Percentiles rank a stretch among this genome's conserved stretches.
These are phyloP conservation scores for Hippophae tibetana DNA, from an alignment of 306 rosid genomes.

Conservation along the genomic window DNA sequence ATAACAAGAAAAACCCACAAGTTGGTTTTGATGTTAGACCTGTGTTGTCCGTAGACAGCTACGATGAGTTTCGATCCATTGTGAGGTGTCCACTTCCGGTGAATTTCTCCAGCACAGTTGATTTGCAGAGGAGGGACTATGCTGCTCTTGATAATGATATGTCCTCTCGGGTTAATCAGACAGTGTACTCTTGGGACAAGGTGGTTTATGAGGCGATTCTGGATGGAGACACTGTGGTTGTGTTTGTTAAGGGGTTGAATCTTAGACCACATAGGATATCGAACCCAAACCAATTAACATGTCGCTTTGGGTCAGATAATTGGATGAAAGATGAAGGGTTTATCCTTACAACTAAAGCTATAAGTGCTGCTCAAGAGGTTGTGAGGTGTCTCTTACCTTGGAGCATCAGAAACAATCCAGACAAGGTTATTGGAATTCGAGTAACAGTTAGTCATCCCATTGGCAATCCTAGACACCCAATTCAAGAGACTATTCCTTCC, in stretches of 20 bases:
- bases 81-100: conserved; percentile 59
- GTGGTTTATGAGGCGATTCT: conserved; percentile 72
- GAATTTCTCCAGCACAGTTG: conserved; percentile 40
- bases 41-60: conserved; percentile 41
- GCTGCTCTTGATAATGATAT: conserved; percentile 19
- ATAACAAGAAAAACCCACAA: conserved; percentile 11
- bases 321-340: conserved; percentile 21
- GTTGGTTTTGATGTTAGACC: conserved; percentile 26
- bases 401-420: conserved; percentile 30
- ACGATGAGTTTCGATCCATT: conserved; percentile 53
- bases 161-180: conserved; percentile 23
- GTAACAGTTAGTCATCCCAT: conserved; percentile 42
- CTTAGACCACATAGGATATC: conserved; percentile 71
- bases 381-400: conserved; percentile 70
- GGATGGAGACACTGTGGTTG: conserved; percentile 61
- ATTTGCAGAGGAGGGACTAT: conserved; percentile 41
- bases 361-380: conserved; percentile 78
- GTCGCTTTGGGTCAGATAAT: conserved; percentile 50
- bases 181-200: conserved; percentile 46
- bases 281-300: conserved; percentile 55
- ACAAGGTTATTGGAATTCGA: conserved; percentile 44
- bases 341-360: conserved; percentile 39
- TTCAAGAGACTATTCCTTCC: conserved; percentile 42
- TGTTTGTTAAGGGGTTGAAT: conserved; percentile 78
- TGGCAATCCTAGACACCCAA: conserved; percentile 23